Evolutionary conservation across 331 rosid genomes (phyloP).

Genomic region (Pyracantha coccinea): DNA sequence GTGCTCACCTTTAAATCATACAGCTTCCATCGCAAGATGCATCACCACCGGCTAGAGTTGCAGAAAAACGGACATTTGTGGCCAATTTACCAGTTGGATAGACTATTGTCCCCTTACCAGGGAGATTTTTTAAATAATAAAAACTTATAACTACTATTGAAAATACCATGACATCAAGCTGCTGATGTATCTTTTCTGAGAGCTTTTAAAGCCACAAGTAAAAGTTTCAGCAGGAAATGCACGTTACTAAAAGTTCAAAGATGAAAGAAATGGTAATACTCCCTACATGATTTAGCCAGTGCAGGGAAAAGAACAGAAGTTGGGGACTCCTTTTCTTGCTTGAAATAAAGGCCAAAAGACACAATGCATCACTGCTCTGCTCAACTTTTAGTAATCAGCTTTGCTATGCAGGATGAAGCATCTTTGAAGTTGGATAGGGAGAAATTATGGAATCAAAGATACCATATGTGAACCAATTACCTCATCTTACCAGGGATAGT

Average conservation of each 20-base stretch:
- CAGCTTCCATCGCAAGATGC: slow-evolving; percentile 84
- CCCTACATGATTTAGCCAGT: slow-evolving; percentile 82
- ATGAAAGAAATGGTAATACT: slow-evolving; percentile 66
- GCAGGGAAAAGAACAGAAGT: slow-evolving; percentile 68
- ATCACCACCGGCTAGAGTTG: slow-evolving; percentile 98
- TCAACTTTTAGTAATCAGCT: slow-evolving; percentile 50
- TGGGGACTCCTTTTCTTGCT: slow-evolving; percentile 73
- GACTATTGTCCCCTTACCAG: slow-evolving; percentile 96
- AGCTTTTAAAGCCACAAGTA: slow-evolving; percentile 62
- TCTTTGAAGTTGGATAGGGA: slow-evolving; percentile 41
- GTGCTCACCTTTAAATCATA: slow-evolving; percentile 99
- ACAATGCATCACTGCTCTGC: slow-evolving; percentile 50
- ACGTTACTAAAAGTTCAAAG: slow-evolving; percentile 41
- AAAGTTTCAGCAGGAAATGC: slow-evolving; percentile 60
- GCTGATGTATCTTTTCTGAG: slow-evolving; percentile 47
- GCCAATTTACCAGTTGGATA: slow-evolving; percentile 78
- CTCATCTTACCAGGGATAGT: slow-evolving; percentile 64
- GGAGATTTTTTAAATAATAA: slow-evolving; percentile 51
- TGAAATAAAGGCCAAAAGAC: slow-evolving; percentile 54
- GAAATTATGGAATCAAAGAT: slow-evolving; percentile 27
- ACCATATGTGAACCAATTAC: slow-evolving; percentile 35
- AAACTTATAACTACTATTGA: slow-evolving; percentile 38
- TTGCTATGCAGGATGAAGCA: slow-evolving; percentile 47
- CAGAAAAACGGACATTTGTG: slow-evolving; percentile 74
- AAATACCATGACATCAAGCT: slow-evolving; percentile 67